phyloP scores from a whole-genome alignment of 164 flowering plant species.

The Magnolia kwangsiensis region DNA sequence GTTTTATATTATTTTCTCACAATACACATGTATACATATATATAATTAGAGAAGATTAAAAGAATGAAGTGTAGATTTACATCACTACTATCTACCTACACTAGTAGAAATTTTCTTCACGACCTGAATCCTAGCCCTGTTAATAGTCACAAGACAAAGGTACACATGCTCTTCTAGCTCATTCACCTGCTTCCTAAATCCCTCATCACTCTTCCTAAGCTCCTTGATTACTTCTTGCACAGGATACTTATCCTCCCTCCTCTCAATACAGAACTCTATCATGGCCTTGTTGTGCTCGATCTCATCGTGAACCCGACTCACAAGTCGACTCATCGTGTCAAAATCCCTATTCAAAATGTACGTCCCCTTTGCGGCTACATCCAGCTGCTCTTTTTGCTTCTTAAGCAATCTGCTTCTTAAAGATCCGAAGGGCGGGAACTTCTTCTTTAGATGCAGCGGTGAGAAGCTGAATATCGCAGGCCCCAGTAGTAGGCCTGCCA shows the following conservation, averaged over 20 bases:
- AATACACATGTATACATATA: no score
- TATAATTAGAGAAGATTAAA: no score
- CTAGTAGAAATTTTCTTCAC: slow-evolving; percentile 31
- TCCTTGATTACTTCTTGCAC: slow-evolving; percentile 63
- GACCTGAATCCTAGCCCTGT: slow-evolving; percentile 55
- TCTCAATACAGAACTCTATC: slow-evolving; percentile 42
- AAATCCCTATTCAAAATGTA: slow-evolving; percentile 50
- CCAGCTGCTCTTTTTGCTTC: slow-evolving; percentile 40
- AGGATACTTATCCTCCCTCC: slow-evolving; percentile 37
- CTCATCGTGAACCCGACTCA: slow-evolving; percentile 40
- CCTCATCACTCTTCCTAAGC: slow-evolving; percentile 31
- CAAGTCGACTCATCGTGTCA: slow-evolving; percentile 48
- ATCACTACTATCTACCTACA: neutral
- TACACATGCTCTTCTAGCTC: slow-evolving; percentile 68
- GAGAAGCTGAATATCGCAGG: slow-evolving; percentile 44
- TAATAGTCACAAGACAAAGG: slow-evolving; percentile 64
- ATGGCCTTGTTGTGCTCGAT: slow-evolving; percentile 46
- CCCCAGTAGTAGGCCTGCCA: slow-evolving; percentile 39
- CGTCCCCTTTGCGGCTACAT: slow-evolving; percentile 56
- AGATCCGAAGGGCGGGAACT: slow-evolving; percentile 13
- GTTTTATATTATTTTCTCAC: no score
- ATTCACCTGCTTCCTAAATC: slow-evolving; percentile 55
- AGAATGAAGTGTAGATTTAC: no score
- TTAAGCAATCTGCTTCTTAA: slow-evolving; percentile 25
- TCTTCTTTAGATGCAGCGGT: slow-evolving; percentile 24